These are phyloP conservation scores for Spinacia oleracea DNA, from an alignment of 179 eudicot species.

Conservation along the genomic window DNA sequence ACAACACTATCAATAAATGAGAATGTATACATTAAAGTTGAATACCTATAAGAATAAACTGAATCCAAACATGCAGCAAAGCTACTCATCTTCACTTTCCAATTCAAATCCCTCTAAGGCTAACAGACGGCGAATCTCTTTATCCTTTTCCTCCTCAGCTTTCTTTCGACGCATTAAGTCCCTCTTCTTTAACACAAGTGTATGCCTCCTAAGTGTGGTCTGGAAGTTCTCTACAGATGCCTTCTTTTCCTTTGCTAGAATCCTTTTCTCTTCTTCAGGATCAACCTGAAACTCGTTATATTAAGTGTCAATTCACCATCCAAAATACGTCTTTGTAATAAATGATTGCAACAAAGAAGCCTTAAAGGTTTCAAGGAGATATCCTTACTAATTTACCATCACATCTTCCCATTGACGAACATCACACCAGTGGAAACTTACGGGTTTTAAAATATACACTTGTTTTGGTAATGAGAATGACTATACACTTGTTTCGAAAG, in stretches of 20 bases:
- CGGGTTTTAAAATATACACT: no score
- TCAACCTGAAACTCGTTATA: slow-evolving; percentile 56
- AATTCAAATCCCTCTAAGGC: slow-evolving; percentile 96
- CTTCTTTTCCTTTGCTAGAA: slow-evolving; percentile 80
- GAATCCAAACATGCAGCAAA: neutral
- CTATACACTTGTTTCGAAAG: no score
- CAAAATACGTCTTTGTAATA: neutral
- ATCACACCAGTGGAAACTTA: no score
- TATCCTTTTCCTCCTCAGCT: slow-evolving; percentile 79
- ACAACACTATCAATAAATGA: slow-evolving; percentile 24
- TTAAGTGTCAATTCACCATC: neutral
- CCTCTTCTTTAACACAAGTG: slow-evolving; percentile 82
- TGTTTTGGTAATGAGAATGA: no score
- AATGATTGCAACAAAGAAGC: no score
- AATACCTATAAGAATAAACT: no score
- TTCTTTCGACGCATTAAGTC: slow-evolving; percentile 82
- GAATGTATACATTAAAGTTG: slow-evolving; percentile 8
- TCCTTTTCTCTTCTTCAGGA: slow-evolving; percentile 87
- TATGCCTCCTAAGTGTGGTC: slow-evolving; percentile 73
- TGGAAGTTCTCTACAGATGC: slow-evolving; percentile 71
- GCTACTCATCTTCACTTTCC: slow-evolving; percentile 63
- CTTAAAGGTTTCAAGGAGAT: neutral
- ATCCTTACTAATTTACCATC: no score
- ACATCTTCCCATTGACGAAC: no score
- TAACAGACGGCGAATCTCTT: slow-evolving; percentile 62